These are phyloP conservation scores for Phialophora verrucosa DNA, from an alignment of 2,329 filamentous ascomycete species.

Conservation along the genomic window DNA sequence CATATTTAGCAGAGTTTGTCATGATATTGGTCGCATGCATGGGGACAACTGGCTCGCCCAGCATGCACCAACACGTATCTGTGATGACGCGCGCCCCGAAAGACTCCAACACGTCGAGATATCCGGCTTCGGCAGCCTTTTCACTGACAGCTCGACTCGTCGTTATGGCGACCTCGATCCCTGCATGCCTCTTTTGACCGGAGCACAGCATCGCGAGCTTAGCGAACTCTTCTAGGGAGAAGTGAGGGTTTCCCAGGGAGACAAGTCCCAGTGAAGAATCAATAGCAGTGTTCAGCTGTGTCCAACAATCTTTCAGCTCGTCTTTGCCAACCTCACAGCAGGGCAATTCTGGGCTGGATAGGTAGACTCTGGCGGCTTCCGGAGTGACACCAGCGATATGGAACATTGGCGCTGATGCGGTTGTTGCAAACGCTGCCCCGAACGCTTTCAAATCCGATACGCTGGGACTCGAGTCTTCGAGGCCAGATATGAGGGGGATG, in stretches of 20 bases:
- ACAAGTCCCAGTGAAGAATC: slow-evolving; percentile 45
- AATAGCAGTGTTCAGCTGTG: slow-evolving; percentile 31
- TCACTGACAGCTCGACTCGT: slow-evolving; percentile 13
- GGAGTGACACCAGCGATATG: slow-evolving; percentile 51
- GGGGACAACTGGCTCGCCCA: slow-evolving; percentile 49
- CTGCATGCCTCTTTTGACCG: slow-evolving; percentile 38
- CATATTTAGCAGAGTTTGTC: slow-evolving; percentile 57
- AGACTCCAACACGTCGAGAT: slow-evolving; percentile 41
- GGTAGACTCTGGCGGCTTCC: slow-evolving; percentile 40
- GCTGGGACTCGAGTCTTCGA: slow-evolving; percentile 40
- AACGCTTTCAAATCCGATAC: slow-evolving; percentile 52
- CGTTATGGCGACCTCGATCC: slow-evolving; percentile 23
- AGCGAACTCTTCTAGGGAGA: slow-evolving; percentile 48
- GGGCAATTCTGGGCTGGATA: neutral
- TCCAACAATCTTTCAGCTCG: slow-evolving; percentile 30
- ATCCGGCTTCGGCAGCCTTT: slow-evolving; percentile 41
- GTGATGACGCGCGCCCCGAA: slow-evolving; percentile 52
- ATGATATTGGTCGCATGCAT: slow-evolving; percentile 43
- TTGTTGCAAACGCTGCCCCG: slow-evolving; percentile 53
- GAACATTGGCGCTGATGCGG: slow-evolving; percentile 53
- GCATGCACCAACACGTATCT: slow-evolving; percentile 58
- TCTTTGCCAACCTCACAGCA: slow-evolving; percentile 19
- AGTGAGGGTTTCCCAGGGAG: slow-evolving; percentile 56
- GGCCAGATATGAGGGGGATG: slow-evolving; percentile 48
- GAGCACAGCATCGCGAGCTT: slow-evolving; percentile 44